Conservation (phyloP, 1,284 basidiomycete species). For the Pisolithus thermaeus region DNA sequence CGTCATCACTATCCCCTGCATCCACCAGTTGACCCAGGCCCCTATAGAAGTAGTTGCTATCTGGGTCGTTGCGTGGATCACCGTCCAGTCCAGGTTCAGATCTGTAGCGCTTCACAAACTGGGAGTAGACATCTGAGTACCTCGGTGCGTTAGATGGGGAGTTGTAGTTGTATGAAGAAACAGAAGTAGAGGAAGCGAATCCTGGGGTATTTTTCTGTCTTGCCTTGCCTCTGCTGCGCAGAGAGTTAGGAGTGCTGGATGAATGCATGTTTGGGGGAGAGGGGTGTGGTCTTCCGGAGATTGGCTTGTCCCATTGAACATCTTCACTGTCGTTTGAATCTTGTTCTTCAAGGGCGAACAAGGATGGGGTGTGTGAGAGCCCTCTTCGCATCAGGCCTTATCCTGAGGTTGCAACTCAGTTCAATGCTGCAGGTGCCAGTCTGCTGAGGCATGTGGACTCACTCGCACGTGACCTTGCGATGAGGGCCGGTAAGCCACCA, state of each 20-base stretch:
- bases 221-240: constrained; percentile 29
- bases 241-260: constrained; percentile 25
- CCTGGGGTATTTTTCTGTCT: constrained; percentile 35
- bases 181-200: constrained; percentile 22
- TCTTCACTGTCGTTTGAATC: constrained; percentile 42
- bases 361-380: constrained; percentile 50
- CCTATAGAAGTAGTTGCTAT: constrained; percentile 68
- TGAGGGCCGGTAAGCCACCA: background rate
- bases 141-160: constrained; percentile 33
- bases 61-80: constrained; percentile 66
- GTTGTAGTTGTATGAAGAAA: constrained; percentile 29
- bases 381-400: constrained; percentile 29
- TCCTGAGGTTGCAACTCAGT: background rate
- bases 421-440: background rate
- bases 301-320: constrained; percentile 39
- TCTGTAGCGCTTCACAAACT: constrained; percentile 71
- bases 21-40: constrained; percentile 68
- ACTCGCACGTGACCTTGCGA: constrained; percentile 4
- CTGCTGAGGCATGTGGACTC: background rate
- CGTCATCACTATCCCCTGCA: constrained; percentile 72
- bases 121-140: constrained; percentile 67
- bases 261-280: constrained; percentile 14
- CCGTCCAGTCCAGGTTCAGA: constrained; percentile 51
- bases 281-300: constrained; percentile 27
- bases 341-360: constrained; percentile 62